Evolutionary conservation across 2,329 filamentous ascomycete genomes (phyloP).

Genomic region (Conoideocrella luteorostrata): DNA sequence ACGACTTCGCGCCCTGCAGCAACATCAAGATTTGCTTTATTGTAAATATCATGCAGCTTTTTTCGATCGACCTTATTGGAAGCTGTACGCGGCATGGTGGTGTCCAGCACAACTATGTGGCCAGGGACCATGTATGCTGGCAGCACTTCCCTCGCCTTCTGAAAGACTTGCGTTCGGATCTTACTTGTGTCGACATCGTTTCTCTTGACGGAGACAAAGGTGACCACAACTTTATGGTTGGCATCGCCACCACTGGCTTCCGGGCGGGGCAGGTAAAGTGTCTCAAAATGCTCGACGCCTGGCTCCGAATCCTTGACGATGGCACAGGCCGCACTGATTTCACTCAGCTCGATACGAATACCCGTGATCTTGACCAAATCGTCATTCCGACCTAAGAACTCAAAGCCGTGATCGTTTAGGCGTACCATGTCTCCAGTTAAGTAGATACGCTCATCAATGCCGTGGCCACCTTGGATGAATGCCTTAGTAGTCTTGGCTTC

Average conservation of each 20-base stretch:
- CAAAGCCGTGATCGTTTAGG: constrained; percentile 15
- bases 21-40: constrained; percentile 11
- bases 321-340: constrained; percentile 23
- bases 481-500: constrained; percentile 14
- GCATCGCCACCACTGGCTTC: constrained; percentile 13
- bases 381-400: constrained; percentile 17
- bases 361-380: constrained; percentile 18
- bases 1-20: neutral
- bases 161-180: constrained; percentile 5
- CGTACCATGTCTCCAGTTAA: constrained; percentile 28
- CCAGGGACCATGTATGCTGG: constrained; percentile 27
- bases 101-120: constrained; percentile 21
- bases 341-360: constrained; percentile 19
- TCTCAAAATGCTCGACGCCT: constrained; percentile 29
- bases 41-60: constrained; percentile 18
- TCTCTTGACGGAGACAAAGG: constrained; percentile 13
- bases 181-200: constrained; percentile 1
- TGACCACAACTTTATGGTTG: constrained; percentile 28
- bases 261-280: constrained; percentile 23
- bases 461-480: constrained; percentile 12
- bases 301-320: constrained; percentile 23
- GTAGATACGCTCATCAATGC: constrained; percentile 19
- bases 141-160: constrained; percentile 9
- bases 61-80: constrained; percentile 30
- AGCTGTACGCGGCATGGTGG: constrained; percentile 24